phyloP scores from a whole-genome alignment of 2,329 filamentous ascomycete species.

The Aspergillus phoenicis region DNA sequence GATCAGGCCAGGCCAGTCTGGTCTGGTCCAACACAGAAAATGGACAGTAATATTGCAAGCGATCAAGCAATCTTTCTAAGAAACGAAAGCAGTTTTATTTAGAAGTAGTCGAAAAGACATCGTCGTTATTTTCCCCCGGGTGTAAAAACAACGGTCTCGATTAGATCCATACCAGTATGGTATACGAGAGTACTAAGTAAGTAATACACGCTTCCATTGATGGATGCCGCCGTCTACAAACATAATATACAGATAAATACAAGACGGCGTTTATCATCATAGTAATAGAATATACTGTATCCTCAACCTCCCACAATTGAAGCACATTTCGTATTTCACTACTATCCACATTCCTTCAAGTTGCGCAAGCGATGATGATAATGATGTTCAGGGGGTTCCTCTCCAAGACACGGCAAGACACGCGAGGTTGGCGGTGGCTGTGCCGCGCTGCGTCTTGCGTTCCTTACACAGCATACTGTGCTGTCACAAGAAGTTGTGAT shows the following conservation, averaged over 20 bases:
- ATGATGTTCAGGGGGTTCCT: neutral
- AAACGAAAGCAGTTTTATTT: neutral
- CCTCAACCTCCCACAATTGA: neutral
- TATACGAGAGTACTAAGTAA: neutral
- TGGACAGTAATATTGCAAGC: neutral
- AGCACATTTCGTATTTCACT: neutral
- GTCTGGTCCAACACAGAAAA: no score
- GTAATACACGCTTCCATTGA: neutral
- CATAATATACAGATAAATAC: no score
- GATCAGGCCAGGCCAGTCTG: neutral
- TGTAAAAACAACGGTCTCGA: slow-evolving; percentile 3
- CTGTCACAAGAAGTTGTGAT: neutral
- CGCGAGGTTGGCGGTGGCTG: slow-evolving; percentile 13
- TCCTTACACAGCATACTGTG: neutral
- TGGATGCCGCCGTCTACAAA: neutral
- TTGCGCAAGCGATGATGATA: neutral
- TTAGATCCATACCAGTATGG: slow-evolving; percentile 1
- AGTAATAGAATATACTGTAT: no score
- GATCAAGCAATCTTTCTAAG: neutral
- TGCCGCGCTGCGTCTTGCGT: neutral
- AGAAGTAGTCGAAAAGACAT: neutral
- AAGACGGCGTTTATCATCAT: neutral
- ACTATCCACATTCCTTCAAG: neutral
- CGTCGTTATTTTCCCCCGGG: neutral
- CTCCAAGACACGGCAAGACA: slow-evolving; percentile 8